Conservation (phyloP, 1,139 yeast genomes). For the Suhomyces bolitotheri region DNA sequence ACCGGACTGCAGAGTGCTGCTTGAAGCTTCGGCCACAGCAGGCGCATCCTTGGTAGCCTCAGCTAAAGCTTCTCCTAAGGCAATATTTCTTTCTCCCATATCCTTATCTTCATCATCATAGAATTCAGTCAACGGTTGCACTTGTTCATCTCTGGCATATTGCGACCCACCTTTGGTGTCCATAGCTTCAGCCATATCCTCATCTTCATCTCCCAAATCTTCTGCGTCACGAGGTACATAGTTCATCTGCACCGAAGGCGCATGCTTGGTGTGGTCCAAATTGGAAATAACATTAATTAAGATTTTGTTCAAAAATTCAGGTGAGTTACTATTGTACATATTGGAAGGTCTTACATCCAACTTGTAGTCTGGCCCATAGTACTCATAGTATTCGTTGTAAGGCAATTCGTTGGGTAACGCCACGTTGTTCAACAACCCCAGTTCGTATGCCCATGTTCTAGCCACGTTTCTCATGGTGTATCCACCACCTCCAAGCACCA, state of each 20-base stretch:
- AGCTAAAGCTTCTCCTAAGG: conserved; percentile 6
- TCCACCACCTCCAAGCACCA: conserved; percentile 97
- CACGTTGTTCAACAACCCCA: conserved; percentile 82
- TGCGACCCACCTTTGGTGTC: conserved; percentile 93
- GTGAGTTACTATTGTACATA: conserved; percentile 94
- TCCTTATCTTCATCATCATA: conserved; percentile 64
- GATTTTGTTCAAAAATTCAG: conserved; percentile 89
- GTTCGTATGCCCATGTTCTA: conserved; percentile 93
- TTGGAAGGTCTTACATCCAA: conserved; percentile 92
- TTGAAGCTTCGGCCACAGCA: neutral
- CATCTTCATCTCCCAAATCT: conserved; percentile 72
- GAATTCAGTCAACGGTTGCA: conserved; percentile 67
- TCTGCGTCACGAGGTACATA: conserved; percentile 86
- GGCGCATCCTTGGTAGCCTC: conserved; percentile 7
- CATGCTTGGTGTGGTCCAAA: conserved; percentile 85
- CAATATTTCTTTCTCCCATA: conserved; percentile 38
- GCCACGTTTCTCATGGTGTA: conserved; percentile 97
- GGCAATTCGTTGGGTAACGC: conserved; percentile 84
- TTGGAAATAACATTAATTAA: conserved; percentile 73
- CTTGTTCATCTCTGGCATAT: conserved; percentile 70
- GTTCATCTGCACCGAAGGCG: conserved; percentile 94
- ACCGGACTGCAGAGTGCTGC: neutral
- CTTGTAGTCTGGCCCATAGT: conserved; percentile 94
- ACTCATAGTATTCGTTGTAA: conserved; percentile 93
- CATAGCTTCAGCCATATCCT: conserved; percentile 54